Base-by-base conservation (phyloP, 257 asterid species). In the Eustoma russellianum region DNA sequence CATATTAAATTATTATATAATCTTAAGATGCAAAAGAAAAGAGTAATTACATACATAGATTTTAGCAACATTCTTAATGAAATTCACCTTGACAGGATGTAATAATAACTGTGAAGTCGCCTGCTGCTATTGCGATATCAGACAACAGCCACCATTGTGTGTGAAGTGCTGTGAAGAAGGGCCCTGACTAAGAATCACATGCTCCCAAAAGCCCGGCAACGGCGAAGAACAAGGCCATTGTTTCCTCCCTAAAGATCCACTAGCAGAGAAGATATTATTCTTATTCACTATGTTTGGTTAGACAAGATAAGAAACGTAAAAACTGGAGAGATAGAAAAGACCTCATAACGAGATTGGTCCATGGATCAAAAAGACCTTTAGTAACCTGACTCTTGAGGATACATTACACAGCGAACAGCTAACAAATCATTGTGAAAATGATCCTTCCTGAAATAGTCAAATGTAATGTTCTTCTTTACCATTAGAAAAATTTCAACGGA, bases 41-140 rank as follows among this genome's bases (percentile, higher is more conserved):
- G 43, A 43, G 12, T 8, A 16, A 14, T 40, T 24, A 15, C 13
- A 9, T 55, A 30, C 14, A 43, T 14, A 59, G 12, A 30, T 33
- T 5, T 35, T 13, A 5, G 13, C 17, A 10, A 30, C 0, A 46
- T n/a, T 12, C 6, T 11, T 40, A 14, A 30, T n/a, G 4, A 40
- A 28, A 9, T n/a, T 40, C 0, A 44, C 5, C 7, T 52, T 48
- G 18, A 16, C 64, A 71, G 74, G 82, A 38, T 76, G 82, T 59
- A 71, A 62, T 60, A 76, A 65, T 56, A 33, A 68, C 51, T 76
- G 82, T 40, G 82, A 71, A 35, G 43, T 71, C 40, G 78, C 78
- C 18, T 71, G 78, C 51, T 76, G 78, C 66, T 59, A 76, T 48
- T 72, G 82, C 24, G 74, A 69, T 28, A 72, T 76, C 40, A 66